Percentiles rank a stretch among this genome's conserved stretches.
These are phyloP conservation scores for Lentinula sp. DNA, from an alignment of 768 basidiomycete genomes.

Conservation along the genomic window DNA sequence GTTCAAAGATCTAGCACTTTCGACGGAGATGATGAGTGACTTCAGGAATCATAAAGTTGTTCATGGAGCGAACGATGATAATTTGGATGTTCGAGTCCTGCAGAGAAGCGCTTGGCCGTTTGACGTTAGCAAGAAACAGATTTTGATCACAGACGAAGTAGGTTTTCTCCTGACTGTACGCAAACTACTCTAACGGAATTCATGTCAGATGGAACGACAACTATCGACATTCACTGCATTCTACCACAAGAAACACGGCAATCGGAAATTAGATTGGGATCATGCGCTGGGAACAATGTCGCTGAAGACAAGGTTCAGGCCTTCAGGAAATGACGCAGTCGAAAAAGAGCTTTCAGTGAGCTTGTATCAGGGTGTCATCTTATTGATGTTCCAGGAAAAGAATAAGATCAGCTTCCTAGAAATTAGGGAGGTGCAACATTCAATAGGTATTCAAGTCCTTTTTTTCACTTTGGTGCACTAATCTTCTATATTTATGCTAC, in stretches of 20 bases:
- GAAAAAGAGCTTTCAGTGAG: constrained; percentile 87
- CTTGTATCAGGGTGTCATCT: constrained; percentile 82
- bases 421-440: constrained; percentile 27
- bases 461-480: background rate
- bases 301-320: constrained; percentile 61
- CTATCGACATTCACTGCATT: constrained; percentile 57
- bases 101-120: constrained; percentile 90
- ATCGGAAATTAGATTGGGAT: constrained; percentile 77
- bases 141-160: constrained; percentile 52
- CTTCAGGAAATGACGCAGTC: constrained; percentile 21
- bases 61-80: constrained; percentile 17
- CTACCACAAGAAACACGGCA: constrained; percentile 76
- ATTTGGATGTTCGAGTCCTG: constrained; percentile 73
- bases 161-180: constrained; percentile 12
- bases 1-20: constrained; percentile 87
- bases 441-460: background rate
- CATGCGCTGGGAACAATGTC: constrained; percentile 82
- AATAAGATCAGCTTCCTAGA: constrained; percentile 56
- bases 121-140: constrained; percentile 37
- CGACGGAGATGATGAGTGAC: constrained; percentile 64
- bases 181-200: constrained; percentile 7
- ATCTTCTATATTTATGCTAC: constrained; percentile 7
- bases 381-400: constrained; percentile 80
- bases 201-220: constrained; percentile 63
- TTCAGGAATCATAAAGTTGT: constrained; percentile 42